Evolutionary conservation across 75 land plant species (phyloP), one percentile per base, ranked within the genome.

Genomic region (Pseudotsuga menziesii): DNA sequence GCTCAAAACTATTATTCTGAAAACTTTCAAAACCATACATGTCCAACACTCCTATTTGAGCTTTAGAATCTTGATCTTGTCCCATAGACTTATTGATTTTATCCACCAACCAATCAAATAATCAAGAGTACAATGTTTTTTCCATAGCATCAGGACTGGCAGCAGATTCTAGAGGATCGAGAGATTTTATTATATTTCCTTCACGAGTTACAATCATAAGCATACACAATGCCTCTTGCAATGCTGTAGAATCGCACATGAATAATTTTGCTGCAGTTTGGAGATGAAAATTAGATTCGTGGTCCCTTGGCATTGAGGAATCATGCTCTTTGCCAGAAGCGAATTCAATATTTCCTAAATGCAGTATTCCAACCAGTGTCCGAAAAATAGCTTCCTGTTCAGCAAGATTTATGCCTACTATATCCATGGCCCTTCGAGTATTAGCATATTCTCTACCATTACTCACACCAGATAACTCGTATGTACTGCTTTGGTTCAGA

Each of bases 361-460:
- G 96, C 54, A 93, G 74, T 63, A 93, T 93, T 20, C 82, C 91
- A 75, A 94, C 96, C 73, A 93, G 81, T 14, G 80, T 84, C 11
- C 93, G 91, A 78, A 91, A 93, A 74, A 93, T 91, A 0, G 96
- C 85, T 76, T 93, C 94, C 96, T 96, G 99, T 66, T 96, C 98
- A 8, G 81, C 89, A 73, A 79, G 76, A 84, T 84, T 94, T 41
- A 96, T 96, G 48, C 99, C 99, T 84, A 96, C 97, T 77, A 96
- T 88, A 80, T 90, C 91, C 99, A 96, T 96, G 58, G 99, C 99
- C 77, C 99, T 82, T 63, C 91, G 88, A 44, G 99, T 96, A 76
- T 88, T 96, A 26, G 84, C 56, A 75, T 94, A 96, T 56, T 96
- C 99, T 39, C 89, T 85, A 56, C 85, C 85, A 85, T 83, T 92